Conservation (phyloP, 768 basidiomycete genomes). For the Suillus fuscotomentosus region DNA sequence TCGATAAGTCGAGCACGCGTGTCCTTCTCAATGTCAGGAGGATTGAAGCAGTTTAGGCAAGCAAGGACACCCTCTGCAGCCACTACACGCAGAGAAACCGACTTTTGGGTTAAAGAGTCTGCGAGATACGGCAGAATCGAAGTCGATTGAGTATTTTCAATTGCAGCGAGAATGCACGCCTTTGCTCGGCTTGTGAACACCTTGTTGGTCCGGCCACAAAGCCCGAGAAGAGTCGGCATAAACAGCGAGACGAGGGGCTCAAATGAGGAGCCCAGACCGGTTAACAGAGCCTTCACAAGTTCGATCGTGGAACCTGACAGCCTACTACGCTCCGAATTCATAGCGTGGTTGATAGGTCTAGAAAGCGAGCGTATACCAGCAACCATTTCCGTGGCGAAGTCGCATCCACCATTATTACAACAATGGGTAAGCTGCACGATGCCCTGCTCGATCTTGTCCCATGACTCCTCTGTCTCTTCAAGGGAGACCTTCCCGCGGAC, state of each 20-base stretch:
- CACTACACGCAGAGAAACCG: constrained; percentile 56
- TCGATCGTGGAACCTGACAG: constrained; percentile 69
- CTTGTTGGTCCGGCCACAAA: constrained; percentile 78
- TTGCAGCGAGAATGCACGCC: constrained; percentile 54
- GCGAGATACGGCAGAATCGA: constrained; percentile 59
- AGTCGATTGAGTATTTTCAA: constrained; percentile 68
- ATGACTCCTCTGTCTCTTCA: constrained; percentile 75
- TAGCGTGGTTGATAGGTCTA: constrained; percentile 53
- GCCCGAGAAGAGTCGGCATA: constrained; percentile 61
- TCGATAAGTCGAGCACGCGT: constrained; percentile 65
- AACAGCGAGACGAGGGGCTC: constrained; percentile 66
- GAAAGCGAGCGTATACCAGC: constrained; percentile 49
- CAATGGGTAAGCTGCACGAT: constrained; percentile 46
- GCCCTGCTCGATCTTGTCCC: constrained; percentile 64
- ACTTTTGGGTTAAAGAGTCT: constrained; percentile 64
- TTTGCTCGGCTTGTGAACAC: constrained; percentile 68
- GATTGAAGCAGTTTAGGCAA: constrained; percentile 74
- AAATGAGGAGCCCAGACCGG: constrained; percentile 58
- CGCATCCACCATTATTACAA: constrained; percentile 51
- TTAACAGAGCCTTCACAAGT: constrained; percentile 52
- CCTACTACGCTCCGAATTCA: constrained; percentile 72
- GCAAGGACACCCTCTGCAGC: constrained; percentile 65
- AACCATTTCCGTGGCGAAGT: constrained; percentile 51
- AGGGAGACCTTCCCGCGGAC: constrained; percentile 42
- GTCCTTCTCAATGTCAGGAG: constrained; percentile 76